Evolutionary conservation across 306 rosid species (phyloP).

Genomic region (Begonia fuchsioides): DNA sequence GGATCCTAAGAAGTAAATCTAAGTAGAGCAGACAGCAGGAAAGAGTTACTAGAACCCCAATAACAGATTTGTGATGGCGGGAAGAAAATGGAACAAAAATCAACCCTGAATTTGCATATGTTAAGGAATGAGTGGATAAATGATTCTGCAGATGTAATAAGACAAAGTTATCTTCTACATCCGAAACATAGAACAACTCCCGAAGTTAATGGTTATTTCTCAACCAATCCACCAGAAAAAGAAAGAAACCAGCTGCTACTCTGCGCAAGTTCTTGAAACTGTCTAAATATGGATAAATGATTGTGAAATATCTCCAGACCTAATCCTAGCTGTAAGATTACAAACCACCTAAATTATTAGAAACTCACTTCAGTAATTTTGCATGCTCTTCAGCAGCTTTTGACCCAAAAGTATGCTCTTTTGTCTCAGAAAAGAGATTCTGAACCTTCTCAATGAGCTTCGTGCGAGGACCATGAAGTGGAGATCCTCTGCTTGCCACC

Average conservation of each 20-base stretch:
- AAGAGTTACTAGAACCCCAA: too few relatives aligned
- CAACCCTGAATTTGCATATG: too few relatives aligned
- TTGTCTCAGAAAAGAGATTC: constrained; percentile 66
- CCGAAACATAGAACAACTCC: not conserved
- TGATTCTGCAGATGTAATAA: constrained; percentile 32
- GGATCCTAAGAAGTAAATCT: too few relatives aligned
- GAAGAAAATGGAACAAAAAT: too few relatives aligned
- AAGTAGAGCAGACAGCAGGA: too few relatives aligned
- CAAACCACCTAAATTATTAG: constrained; percentile 4
- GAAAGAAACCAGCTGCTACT: not conserved
- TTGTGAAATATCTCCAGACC: too few relatives aligned
- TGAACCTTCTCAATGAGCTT: constrained; percentile 74
- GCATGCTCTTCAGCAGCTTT: constrained; percentile 99
- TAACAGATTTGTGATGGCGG: too few relatives aligned
- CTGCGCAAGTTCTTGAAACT: not conserved
- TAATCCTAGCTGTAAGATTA: not conserved
- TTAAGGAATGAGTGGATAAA: not conserved
- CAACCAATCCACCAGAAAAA: not conserved
- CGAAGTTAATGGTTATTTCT: not conserved
- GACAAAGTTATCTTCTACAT: constrained; percentile 2
- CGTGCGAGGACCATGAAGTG: constrained; percentile 89
- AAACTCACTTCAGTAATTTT: constrained; percentile 58
- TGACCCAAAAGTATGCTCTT: constrained; percentile 75
- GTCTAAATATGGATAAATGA: not conserved
- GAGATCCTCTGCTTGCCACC: constrained; percentile 98